Base-by-base conservation (phyloP, 805 yeast species). In the Starmerella khaoyaiensis region DNA sequence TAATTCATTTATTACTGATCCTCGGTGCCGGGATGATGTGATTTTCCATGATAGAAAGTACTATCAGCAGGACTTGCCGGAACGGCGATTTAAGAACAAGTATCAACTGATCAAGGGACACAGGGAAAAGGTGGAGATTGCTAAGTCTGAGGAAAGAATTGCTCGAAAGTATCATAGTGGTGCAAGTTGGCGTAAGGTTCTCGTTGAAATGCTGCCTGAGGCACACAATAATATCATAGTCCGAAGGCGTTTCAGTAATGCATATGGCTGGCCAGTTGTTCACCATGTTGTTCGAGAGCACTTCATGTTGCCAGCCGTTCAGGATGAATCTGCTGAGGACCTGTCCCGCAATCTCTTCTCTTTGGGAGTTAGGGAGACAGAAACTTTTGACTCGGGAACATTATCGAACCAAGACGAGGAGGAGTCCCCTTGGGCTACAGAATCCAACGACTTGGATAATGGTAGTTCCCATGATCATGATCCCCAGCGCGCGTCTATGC, bases 191-290 rank as follows among this genome's bases (percentile, higher is more conserved):
- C 63, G 96, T 30, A 87, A 87, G 58, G 94, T 90, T 3, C 60
- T 90, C 20, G 94, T 86, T 1, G 74, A 74, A 29, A 60, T 90
- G 45, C 71, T 74, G 46, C 95, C 96, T 0, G 98, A 87, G 56
- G 95, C 98, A 0, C 98, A 87, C 54, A 87, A 87, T 52, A 87
- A 84, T 52, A 84, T 90, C 21, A 67, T 82, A 20, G 97, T 87
- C 1, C 64, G 98, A 45, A 67, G 98, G 47, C 62, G 81, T 44
- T 90, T 81, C 63, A 77, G 93, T 5, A 87, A 87, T 59, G 90
- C 95, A 0, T 86, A 78, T 59, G 98, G 98, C 2, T 83, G 95
- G 90, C 82, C 80, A 1, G 94, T 83, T 0, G 66, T 87, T n/a
- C 78, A 76, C 30, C 94, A 87, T 56, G 51, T 86, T 47, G 80